Evolutionary conservation across 768 basidiomycete genomes (phyloP).

Genomic region (Leccinum variicolor): DNA sequence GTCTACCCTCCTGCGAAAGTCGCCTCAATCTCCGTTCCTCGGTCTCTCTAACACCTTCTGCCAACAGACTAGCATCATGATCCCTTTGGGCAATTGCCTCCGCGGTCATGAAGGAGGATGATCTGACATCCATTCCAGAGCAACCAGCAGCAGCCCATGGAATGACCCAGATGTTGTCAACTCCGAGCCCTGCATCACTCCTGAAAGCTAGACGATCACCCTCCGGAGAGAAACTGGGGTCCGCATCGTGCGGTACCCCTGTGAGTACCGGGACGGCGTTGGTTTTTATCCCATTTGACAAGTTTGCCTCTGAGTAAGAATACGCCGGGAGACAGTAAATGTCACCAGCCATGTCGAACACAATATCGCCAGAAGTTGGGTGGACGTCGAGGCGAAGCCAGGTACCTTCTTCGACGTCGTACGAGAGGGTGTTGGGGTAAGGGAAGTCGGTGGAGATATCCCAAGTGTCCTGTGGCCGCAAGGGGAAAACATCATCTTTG

Average conservation of each 20-base stretch:
- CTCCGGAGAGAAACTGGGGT: constrained; percentile 69
- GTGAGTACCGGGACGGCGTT: constrained; percentile 57
- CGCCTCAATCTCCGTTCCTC: constrained; percentile 43
- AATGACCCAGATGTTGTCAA: constrained; percentile 74
- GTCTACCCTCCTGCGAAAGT: constrained; percentile 56
- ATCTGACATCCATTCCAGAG: constrained; percentile 52
- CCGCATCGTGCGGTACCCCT: constrained; percentile 67
- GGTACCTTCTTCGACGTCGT: constrained; percentile 70
- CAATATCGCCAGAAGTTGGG: constrained; percentile 63
- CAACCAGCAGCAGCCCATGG: constrained; percentile 59
- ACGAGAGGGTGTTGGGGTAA: constrained; percentile 62
- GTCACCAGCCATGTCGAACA: constrained; percentile 75
- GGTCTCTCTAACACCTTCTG: constrained; percentile 50
- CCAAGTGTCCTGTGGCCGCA: constrained; percentile 54
- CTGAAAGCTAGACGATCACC: constrained; percentile 64
- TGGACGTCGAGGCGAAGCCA: constrained; percentile 76
- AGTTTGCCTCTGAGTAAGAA: constrained; percentile 32
- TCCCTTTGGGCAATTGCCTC: constrained; percentile 36
- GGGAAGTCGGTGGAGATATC: constrained; percentile 76
- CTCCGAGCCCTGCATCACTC: constrained; percentile 68
- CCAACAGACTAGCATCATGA: constrained; percentile 46
- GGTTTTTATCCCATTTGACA: constrained; percentile 22
- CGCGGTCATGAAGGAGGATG: constrained; percentile 31
- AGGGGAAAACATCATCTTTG: constrained; percentile 58
- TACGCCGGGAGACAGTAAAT: constrained; percentile 62